Evolutionary conservation across 148 eudicot species (phyloP), one percentile per base, ranked within the genome.

Genomic region (Talinum fruticosum): DNA sequence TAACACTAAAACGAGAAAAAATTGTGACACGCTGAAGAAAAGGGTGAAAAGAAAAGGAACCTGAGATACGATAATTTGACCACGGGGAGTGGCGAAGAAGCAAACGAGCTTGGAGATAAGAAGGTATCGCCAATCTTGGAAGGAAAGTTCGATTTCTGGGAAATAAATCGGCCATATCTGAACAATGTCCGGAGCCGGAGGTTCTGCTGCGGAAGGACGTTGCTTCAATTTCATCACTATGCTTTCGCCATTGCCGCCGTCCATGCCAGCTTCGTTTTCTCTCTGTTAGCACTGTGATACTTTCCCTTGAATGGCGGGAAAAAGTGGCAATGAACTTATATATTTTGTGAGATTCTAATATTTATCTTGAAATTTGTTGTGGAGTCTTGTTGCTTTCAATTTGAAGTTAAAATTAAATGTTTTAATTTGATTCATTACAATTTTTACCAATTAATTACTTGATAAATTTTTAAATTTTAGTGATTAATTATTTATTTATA

Each of bases 81-180:
- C 97, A 3, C 82, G 82, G 14, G 88, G 87, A 77, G 91, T 77
- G 8, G 90, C 89, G 76, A 95, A 95, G 88, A 92, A 91, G 78
- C 77, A 81, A 51, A 75, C 79, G 18, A 95, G 94, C 28, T 85
- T 80, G 24, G 89, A 83, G 35, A 88, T 81, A 82, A 95, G 93
- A 29, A 76, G 76, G 66, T 79, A 72, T 67, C 79, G 80, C 73
- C 76, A 86, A 26, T 89, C 91, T n/a, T 77, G 79, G 70, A 36
- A 69, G 4, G 87, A 81, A 36, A 82, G 79, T 14, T 89, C 93
- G 49, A 75, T 75, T 61, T 86, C 87, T 24, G 96, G 94, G 67
- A 91, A 95, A 35, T 95, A 92, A 0, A 78, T 51, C 47, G 88
- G 73, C 88, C 93, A 82, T 18, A 87, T 82, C 10, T 83, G 77